Conservation (phyloP, 2,329 filamentous ascomycete genomes). For the Eutypella sp. region DNA sequence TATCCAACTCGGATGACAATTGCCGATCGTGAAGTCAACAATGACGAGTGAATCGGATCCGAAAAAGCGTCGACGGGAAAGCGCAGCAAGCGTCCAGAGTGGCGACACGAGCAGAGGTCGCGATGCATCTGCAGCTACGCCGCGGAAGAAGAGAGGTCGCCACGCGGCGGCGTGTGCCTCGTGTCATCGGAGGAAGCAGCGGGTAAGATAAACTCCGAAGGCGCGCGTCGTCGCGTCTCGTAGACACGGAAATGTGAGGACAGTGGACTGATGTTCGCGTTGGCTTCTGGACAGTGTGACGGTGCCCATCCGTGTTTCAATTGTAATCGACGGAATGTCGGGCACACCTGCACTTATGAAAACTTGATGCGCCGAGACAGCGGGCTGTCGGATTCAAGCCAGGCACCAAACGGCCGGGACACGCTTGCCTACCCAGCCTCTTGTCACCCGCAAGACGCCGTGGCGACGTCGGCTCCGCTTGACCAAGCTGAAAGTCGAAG, state of each 20-base stretch:
- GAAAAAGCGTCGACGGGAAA: neutral
- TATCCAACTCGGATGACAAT: neutral
- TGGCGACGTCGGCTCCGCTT: neutral
- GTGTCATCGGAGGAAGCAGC: constrained; percentile 14
- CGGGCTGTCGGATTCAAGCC: constrained; percentile 1
- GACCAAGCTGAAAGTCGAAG: neutral
- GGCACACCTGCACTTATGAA: constrained; percentile 2
- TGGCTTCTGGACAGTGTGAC: constrained; percentile 7
- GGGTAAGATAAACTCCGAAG: constrained; percentile 4
- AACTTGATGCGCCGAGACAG: neutral
- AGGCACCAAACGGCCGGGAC: neutral
- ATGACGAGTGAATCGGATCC: neutral
- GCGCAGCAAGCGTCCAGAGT: neutral
- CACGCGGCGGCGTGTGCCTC: constrained; percentile 7
- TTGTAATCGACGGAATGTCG: constrained; percentile 5
- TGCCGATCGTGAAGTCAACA: neutral
- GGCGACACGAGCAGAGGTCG: neutral
- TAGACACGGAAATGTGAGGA: too few relatives aligned
- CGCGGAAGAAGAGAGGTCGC: constrained; percentile 7
- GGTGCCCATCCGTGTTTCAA: constrained; percentile 8
- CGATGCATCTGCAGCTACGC: neutral
- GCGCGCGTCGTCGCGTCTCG: neutral
- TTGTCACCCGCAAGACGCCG: neutral
- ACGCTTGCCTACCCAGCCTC: neutral
- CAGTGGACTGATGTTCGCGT: too few relatives aligned